phyloP scores from a whole-genome alignment of 768 basidiomycete genomes.

The Asterophora parasitica region DNA sequence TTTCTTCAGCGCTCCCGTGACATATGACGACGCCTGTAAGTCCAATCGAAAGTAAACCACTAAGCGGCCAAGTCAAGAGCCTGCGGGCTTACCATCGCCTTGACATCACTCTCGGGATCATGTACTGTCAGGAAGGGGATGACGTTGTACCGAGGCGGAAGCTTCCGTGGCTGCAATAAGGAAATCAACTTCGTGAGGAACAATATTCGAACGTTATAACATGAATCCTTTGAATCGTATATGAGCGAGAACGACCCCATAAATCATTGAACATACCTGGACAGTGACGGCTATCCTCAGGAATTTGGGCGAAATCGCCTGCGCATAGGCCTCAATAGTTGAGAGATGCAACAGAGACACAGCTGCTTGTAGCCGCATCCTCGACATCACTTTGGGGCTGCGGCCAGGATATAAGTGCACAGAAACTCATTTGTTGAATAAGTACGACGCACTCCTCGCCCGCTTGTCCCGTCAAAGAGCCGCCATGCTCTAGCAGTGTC shows the following conservation, averaged over 20 bases:
- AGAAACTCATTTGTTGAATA: not conserved
- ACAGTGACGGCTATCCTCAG: slow-evolving; percentile 64
- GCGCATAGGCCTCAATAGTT: slow-evolving; percentile 51
- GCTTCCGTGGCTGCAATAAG: slow-evolving; percentile 57
- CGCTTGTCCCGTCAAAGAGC: slow-evolving; percentile 46
- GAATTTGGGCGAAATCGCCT: slow-evolving; percentile 57
- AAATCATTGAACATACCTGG: slow-evolving; percentile 53
- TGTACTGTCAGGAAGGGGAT: slow-evolving; percentile 86
- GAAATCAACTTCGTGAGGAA: slow-evolving; percentile 75
- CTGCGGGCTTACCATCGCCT: slow-evolving; percentile 48
- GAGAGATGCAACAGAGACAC: slow-evolving; percentile 76
- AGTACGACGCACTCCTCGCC: slow-evolving; percentile 41
- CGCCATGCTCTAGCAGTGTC: slow-evolving; percentile 63
- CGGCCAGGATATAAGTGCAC: slow-evolving; percentile 3
- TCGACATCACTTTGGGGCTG: slow-evolving; percentile 62
- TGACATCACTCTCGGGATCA: slow-evolving; percentile 86
- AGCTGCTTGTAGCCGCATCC: slow-evolving; percentile 81
- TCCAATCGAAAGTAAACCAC: slow-evolving; percentile 9
- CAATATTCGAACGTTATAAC: slow-evolving; percentile 74
- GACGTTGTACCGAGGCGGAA: slow-evolving; percentile 71
- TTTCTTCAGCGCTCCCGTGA: slow-evolving; percentile 42
- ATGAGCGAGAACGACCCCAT: not conserved
- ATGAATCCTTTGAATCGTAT: slow-evolving; percentile 60
- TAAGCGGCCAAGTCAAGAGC: not conserved
- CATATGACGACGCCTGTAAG: slow-evolving; percentile 51